Evolutionary conservation across 441 rosid species (phyloP).

Genomic region (Populus tomentosa): DNA sequence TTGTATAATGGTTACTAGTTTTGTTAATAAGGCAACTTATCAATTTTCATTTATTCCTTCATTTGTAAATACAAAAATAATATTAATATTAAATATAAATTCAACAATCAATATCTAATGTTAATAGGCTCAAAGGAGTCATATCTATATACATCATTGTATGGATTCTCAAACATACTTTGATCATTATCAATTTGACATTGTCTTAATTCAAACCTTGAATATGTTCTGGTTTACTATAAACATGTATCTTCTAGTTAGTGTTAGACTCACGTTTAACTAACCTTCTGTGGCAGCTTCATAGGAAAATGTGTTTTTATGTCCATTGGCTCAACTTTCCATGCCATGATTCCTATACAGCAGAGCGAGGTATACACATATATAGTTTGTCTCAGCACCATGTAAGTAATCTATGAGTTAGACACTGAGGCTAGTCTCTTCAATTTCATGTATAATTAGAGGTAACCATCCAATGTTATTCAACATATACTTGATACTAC

Average conservation of each 20-base stretch:
- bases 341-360: slow-evolving; percentile 48
- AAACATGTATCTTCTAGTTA: neutral
- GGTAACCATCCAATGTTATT: neutral
- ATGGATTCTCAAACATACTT: no score
- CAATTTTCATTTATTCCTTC: no score
- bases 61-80: no score
- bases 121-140: neutral
- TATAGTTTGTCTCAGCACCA: neutral
- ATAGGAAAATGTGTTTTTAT: slow-evolving; percentile 68
- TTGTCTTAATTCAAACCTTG: neutral
- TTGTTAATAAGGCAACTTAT: neutral
- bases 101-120: neutral
- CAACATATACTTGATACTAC: neutral
- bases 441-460: neutral
- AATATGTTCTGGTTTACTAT: neutral
- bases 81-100: no score
- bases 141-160: no score
- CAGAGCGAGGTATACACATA: slow-evolving; percentile 59
- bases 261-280: neutral
- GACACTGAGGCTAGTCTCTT: neutral
- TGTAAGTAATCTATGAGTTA: neutral
- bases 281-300: slow-evolving; percentile 40
- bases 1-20: no score
- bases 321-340: slow-evolving; percentile 67
- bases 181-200: neutral